Base-by-base conservation (phyloP, 805 yeast genomes). In the Teunomyces panamensis region DNA sequence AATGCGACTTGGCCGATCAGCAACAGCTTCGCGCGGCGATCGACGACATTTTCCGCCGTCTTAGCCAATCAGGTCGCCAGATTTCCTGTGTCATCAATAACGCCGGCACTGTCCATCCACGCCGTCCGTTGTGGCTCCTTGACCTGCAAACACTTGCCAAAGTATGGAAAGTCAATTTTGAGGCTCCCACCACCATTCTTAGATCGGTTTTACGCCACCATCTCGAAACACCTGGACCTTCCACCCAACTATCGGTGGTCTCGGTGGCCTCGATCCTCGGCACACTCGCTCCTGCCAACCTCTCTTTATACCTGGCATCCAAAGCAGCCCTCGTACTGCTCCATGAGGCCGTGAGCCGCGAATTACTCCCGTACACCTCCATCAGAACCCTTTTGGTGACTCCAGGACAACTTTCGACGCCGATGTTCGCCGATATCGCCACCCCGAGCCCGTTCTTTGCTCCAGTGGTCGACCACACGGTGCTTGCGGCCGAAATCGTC, bases 321-420 rank as follows among this genome's bases (percentile, higher is more conserved):
- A 80, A 80, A 49, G 76, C 80, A 1, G 75, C 80, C 0, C 49
- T 68, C 20, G 57, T 68, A 9, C 74, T 71, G 53, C 50, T 75
- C 7, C 74, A 77, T 51, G 83, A 79, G 52, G 67, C 78, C 1
- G 46, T 80, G 27, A 49, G 68, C 3, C 67, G 67, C 37, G 85
- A 80, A 50, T 45, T 70, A 5, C 42, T 41, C 1, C 50, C 49
- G 1, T 42, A 43, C 30, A 58, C 67, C 0, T 43, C 45, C 1
- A 55, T 78, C 3, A 55, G 70, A 4, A 50, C 71, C 27, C 62
- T 75, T 11, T 56, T 74, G 9, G 73, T 79, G 5, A 50, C 69
- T 2, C 81, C 84, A 0, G 85, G 85, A 2, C 84, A 80, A 56
- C 56, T 80, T 28, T 63, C 69, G 39, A 67, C 80, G 0, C 57